A percentile compares a stretch with the other conserved stretches of the same genome.
Conservation (phyloP, 2,329 filamentous ascomycete species). For the Pseudomassariella vexata region DNA sequence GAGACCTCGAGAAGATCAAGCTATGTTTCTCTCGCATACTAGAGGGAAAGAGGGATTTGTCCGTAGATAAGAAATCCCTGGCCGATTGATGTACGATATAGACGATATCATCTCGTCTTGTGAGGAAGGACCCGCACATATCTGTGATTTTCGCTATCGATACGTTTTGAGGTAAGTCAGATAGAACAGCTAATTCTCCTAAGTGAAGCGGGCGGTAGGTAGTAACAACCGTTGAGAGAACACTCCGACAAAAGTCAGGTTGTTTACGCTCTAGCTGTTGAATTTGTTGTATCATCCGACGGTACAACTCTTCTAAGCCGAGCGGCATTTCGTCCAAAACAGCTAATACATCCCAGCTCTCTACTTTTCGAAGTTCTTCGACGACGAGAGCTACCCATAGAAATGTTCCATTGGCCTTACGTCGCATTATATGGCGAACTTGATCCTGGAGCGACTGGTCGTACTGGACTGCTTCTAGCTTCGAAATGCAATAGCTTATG, state of each 20-base stretch:
- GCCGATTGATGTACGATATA: constrained; percentile 37
- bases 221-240: constrained; percentile 25
- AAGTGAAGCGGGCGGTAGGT: constrained; percentile 30
- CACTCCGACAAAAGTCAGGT: constrained; percentile 20
- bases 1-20: constrained; percentile 26
- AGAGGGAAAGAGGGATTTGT: constrained; percentile 20
- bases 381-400: constrained; percentile 39
- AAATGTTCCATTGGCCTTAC: constrained; percentile 32
- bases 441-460: not conserved
- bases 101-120: constrained; percentile 19
- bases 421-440: not conserved
- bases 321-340: constrained; percentile 19
- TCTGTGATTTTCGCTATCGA: constrained; percentile 21
- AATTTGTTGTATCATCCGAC: constrained; percentile 30
- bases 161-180: constrained; percentile 7
- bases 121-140: constrained; percentile 35
- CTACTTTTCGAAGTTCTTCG: constrained; percentile 18
- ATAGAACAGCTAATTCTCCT: constrained; percentile 21
- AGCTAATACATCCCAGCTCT: constrained; percentile 7
- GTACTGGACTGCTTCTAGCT: not conserved
- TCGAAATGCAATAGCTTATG: constrained; percentile 26
- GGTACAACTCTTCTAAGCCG: constrained; percentile 30
- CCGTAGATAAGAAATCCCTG: constrained; percentile 30
- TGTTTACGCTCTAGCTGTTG: constrained; percentile 18
- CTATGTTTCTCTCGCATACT: constrained; percentile 20